Evolutionary conservation across 345 rosid species (phyloP).

Genomic region (Dipteronia sinensis): DNA sequence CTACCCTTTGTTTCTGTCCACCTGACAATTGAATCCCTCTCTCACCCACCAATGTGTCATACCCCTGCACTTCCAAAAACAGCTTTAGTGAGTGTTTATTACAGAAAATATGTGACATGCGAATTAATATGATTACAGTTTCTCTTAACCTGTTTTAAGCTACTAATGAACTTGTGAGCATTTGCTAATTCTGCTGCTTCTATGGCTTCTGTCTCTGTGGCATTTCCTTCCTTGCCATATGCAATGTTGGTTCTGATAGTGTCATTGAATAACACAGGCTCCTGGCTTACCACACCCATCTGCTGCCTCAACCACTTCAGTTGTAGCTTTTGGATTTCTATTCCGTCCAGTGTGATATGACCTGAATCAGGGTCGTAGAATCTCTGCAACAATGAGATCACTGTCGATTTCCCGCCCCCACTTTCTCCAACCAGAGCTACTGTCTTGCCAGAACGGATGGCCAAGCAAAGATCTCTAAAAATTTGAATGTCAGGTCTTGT

Average conservation of each 20-base stretch:
- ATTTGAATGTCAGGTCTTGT: slow-evolving; percentile 67
- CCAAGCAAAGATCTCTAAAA: slow-evolving; percentile 59
- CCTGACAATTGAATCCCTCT: slow-evolving; percentile 74
- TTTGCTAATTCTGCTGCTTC: slow-evolving; percentile 71
- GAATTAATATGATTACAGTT: not conserved
- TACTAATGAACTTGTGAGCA: slow-evolving; percentile 67
- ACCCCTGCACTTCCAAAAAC: slow-evolving; percentile 43
- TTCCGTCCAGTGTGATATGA: slow-evolving; percentile 60
- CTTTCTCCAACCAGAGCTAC: slow-evolving; percentile 84
- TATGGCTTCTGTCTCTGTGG: slow-evolving; percentile 57
- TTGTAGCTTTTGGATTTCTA: slow-evolving; percentile 54
- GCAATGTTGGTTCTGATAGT: slow-evolving; percentile 70
- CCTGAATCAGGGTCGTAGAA: slow-evolving; percentile 72
- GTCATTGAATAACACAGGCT: slow-evolving; percentile 63
- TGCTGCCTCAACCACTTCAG: slow-evolving; percentile 72
- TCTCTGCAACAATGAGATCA: slow-evolving; percentile 61
- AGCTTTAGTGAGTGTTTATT: not conserved
- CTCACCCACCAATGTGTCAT: slow-evolving; percentile 71
- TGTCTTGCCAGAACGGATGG: slow-evolving; percentile 64
- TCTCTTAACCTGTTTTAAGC: slow-evolving; percentile 45
- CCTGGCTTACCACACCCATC: slow-evolving; percentile 79
- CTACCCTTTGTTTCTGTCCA: slow-evolving; percentile 80
- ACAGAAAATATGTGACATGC: not conserved
- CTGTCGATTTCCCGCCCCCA: slow-evolving; percentile 77
- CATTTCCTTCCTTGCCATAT: slow-evolving; percentile 60